These are phyloP conservation scores for Areca catechu DNA, from an alignment of 176 grass and related monocot genomes.

Conservation along the genomic window DNA sequence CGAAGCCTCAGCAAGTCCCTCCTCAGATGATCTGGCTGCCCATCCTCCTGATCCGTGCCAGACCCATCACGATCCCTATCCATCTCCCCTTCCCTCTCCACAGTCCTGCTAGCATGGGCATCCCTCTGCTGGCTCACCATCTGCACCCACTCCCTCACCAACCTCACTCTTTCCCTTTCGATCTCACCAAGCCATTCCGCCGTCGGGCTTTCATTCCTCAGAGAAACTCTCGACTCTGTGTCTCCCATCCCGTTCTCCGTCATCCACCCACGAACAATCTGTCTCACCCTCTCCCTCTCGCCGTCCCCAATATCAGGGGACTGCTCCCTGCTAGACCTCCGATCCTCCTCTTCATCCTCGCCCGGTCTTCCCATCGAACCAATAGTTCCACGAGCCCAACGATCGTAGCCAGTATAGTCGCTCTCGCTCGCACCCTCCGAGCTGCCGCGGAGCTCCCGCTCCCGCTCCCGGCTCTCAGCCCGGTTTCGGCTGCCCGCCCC, in stretches of 20 bases:
- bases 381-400: background rate
- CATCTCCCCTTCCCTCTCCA: constrained; percentile 34
- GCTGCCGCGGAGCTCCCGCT: no score
- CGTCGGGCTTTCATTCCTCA: no score
- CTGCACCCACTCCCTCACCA: constrained; percentile 91
- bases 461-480: no score
- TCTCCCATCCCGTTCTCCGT: no score
- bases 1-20: constrained; percentile 59
- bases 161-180: constrained; percentile 77
- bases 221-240: no score
- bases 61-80: constrained; percentile 25
- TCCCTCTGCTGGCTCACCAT: constrained; percentile 70
- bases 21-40: constrained; percentile 12
- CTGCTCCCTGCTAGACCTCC: constrained; percentile 10
- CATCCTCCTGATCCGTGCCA: constrained; percentile 1
- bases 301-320: no score
- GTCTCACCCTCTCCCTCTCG: no score
- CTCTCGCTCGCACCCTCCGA: no score
- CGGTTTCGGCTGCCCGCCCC: no score
- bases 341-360: constrained; percentile 14
- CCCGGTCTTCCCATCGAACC: background rate
- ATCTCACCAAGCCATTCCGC: constrained; percentile 67
- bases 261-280: no score
- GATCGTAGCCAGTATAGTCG: no score
- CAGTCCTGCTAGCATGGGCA: constrained; percentile 19